These are phyloP conservation scores for Scedosporium boydii DNA, from an alignment of 2,329 filamentous ascomycete species.

Conservation along the genomic window DNA sequence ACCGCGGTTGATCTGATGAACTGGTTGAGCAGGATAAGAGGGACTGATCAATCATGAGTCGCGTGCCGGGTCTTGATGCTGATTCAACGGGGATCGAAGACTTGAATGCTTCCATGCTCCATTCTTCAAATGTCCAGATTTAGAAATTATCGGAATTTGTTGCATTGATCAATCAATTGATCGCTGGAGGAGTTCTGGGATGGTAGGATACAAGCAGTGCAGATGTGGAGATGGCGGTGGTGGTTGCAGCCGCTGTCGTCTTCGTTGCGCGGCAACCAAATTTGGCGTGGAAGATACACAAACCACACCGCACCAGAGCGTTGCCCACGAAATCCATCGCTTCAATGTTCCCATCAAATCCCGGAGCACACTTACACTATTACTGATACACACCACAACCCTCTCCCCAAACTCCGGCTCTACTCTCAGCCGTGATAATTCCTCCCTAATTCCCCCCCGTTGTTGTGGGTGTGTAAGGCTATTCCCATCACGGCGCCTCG, in stretches of 20 bases:
- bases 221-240: neutral
- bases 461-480: neutral
- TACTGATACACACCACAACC: neutral
- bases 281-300: constrained; percentile 1
- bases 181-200: too few relatives aligned
- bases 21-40: neutral
- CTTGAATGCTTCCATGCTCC: too few relatives aligned
- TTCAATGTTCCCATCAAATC: too few relatives aligned
- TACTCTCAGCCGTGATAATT: neutral
- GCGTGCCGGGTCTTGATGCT: too few relatives aligned
- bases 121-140: too few relatives aligned
- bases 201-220: neutral
- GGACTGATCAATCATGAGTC: too few relatives aligned
- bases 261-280: constrained; percentile 5
- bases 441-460: neutral
- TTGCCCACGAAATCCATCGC: neutral
- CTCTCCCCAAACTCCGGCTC: neutral
- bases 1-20: neutral
- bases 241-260: neutral
- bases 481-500: neutral
- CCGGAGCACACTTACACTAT: neutral
- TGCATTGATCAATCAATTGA: too few relatives aligned
- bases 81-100: too few relatives aligned
- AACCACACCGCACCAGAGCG: neutral
- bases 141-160: too few relatives aligned